phyloP scores from a whole-genome alignment of 371 early-diverging fungal genomes.

The Apophysomyces ossiformis region DNA sequence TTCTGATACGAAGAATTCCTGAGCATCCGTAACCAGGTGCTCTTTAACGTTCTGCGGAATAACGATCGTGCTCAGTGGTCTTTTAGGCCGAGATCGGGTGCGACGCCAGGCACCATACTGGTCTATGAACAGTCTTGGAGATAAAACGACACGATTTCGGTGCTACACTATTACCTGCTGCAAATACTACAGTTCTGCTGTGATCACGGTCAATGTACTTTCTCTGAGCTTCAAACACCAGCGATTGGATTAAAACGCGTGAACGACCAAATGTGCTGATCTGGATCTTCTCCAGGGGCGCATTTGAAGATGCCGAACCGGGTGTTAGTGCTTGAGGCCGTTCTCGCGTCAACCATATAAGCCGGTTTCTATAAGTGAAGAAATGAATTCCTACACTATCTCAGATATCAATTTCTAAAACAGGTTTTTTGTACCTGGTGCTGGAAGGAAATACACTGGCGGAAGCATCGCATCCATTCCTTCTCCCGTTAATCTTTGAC shows the following conservation, averaged over 20 bases:
- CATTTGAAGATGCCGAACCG: constrained; percentile 39
- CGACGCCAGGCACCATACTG: constrained; percentile 71
- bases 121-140: constrained; percentile 25
- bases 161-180: constrained; percentile 43
- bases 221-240: constrained; percentile 61
- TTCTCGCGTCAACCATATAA: constrained; percentile 60
- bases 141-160: background rate
- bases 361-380: constrained; percentile 58
- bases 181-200: constrained; percentile 68
- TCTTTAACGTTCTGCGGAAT: constrained; percentile 64
- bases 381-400: constrained; percentile 53
- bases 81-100: constrained; percentile 55
- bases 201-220: constrained; percentile 63
- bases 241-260: constrained; percentile 48
- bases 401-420: background rate
- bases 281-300: constrained; percentile 57
- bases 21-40: constrained; percentile 76
- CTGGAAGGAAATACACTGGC: constrained; percentile 66
- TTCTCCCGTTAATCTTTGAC: constrained; percentile 52
- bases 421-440: constrained; percentile 49
- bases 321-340: constrained; percentile 43
- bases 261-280: constrained; percentile 68
- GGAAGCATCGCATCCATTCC: constrained; percentile 51
- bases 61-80: constrained; percentile 69
- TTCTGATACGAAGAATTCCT: constrained; percentile 76